phyloP scores from a whole-genome alignment of 495 filamentous ascomycete genomes.

The Amniculicola lignicola region DNA sequence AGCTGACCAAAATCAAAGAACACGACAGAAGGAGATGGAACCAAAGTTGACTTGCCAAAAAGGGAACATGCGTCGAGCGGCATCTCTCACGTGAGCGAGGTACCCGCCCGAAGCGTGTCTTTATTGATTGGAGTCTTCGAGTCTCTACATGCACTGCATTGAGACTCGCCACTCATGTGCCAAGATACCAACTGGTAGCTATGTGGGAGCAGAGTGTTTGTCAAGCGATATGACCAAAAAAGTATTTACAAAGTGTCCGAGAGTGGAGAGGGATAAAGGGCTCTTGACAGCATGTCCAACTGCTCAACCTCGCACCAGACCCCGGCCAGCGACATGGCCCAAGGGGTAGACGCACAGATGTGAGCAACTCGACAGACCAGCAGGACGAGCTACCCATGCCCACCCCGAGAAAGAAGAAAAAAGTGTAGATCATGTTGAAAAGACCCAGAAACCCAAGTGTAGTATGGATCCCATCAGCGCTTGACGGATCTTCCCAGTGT shows the following conservation, averaged over 20 bases:
- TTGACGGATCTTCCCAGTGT: constrained; percentile 34
- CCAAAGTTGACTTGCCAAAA: not conserved
- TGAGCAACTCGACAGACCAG: too few species aligned
- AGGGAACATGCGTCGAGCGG: not conserved
- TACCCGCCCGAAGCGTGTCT: constrained; percentile 12
- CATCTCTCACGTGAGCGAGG: constrained; percentile 1
- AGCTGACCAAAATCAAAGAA: not conserved
- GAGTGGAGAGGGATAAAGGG: not conserved
- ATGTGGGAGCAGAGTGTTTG: constrained; percentile 10
- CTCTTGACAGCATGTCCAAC: not conserved
- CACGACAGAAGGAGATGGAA: not conserved
- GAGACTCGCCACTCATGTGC: too few species aligned
- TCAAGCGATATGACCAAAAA: constrained; percentile 18
- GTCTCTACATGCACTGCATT: constrained; percentile 14
- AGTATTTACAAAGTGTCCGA: constrained; percentile 15
- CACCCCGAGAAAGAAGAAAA: too few species aligned
- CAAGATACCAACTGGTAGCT: not conserved
- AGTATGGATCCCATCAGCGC: constrained; percentile 31
- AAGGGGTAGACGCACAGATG: not conserved
- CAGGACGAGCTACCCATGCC: too few species aligned
- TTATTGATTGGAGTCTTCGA: constrained; percentile 20
- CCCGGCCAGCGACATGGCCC: constrained; percentile 14
- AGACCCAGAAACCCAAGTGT: constrained; percentile 28
- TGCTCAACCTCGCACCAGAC: not conserved
- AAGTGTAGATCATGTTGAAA: constrained; percentile 12